Evolutionary conservation across 257 asterid genomes (phyloP).

Genomic region (Fraxinus excelsior): DNA sequence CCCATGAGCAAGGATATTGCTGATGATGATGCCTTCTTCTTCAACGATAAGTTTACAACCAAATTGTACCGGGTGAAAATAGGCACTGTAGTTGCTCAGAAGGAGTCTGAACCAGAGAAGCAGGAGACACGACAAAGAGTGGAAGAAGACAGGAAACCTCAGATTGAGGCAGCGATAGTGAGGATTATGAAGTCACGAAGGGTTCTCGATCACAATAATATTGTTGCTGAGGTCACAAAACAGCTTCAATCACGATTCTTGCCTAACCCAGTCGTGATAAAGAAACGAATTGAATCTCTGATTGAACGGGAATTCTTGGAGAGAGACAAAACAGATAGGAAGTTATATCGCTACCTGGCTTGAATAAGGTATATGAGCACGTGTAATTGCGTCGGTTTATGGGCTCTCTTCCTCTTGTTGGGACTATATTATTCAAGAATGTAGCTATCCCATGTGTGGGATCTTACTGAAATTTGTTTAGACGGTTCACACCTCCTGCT

Average conservation of each 20-base stretch:
- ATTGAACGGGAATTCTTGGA: constrained; percentile 41
- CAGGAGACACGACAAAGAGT: constrained; percentile 38
- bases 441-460: not conserved
- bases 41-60: constrained; percentile 33
- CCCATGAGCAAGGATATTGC: constrained; percentile 38
- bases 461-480: not conserved
- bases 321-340: constrained; percentile 38
- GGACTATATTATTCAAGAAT: not conserved
- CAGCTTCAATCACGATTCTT: constrained; percentile 37
- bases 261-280: constrained; percentile 39
- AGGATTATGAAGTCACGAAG: constrained; percentile 39
- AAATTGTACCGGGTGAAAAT: constrained; percentile 33
- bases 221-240: constrained; percentile 37
- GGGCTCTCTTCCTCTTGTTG: not conserved
- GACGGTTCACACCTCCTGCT: not conserved
- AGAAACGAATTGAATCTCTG: constrained; percentile 36
- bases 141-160: constrained; percentile 43
- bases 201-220: constrained; percentile 37
- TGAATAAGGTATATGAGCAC: constrained; percentile 20
- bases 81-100: constrained; percentile 40
- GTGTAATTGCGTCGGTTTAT: not conserved
- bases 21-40: constrained; percentile 33
- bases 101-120: constrained; percentile 40
- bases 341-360: constrained; percentile 39
- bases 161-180: constrained; percentile 43